Percentiles rank a stretch among this genome's conserved stretches.
Evolutionary conservation across 2,329 filamentous ascomycete species (phyloP).

Genomic region (Diplocarpon mali): DNA sequence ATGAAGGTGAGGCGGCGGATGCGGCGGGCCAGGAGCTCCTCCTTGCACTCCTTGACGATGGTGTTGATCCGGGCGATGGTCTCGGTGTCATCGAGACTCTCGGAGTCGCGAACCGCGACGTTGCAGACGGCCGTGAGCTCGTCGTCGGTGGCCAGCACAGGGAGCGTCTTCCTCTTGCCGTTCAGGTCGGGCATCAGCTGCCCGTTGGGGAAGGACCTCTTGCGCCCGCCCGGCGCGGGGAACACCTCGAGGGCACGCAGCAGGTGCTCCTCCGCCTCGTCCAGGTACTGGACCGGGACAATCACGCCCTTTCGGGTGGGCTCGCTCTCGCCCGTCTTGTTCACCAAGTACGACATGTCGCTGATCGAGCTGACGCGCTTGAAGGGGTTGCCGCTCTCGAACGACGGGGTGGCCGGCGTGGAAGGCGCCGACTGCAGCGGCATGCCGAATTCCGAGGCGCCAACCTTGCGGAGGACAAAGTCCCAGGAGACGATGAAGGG

Average conservation of each 20-base stretch:
- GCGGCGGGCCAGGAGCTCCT: constrained; percentile 68
- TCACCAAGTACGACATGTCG: constrained; percentile 82
- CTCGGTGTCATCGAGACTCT: constrained; percentile 72
- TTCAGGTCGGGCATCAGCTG: constrained; percentile 59
- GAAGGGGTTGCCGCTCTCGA: constrained; percentile 49
- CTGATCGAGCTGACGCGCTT: constrained; percentile 90
- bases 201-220: constrained; percentile 41
- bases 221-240: constrained; percentile 45
- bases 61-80: constrained; percentile 63
- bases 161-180: constrained; percentile 55
- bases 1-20: constrained; percentile 93
- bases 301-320: constrained; percentile 87
- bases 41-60: constrained; percentile 70
- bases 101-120: constrained; percentile 79
- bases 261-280: constrained; percentile 84
- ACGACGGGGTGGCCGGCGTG: constrained; percentile 63
- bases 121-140: constrained; percentile 90
- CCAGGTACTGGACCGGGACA: constrained; percentile 83
- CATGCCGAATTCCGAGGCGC: constrained; percentile 79
- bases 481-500: constrained; percentile 86
- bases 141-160: constrained; percentile 49
- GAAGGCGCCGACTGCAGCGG: constrained; percentile 71
- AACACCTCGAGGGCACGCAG: constrained; percentile 76
- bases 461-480: constrained; percentile 87
- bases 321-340: constrained; percentile 57